Evolutionary conservation across 768 basidiomycete species (phyloP), one percentile per base, ranked within the genome.

Genomic region (Collybiopsis luxurians): DNA sequence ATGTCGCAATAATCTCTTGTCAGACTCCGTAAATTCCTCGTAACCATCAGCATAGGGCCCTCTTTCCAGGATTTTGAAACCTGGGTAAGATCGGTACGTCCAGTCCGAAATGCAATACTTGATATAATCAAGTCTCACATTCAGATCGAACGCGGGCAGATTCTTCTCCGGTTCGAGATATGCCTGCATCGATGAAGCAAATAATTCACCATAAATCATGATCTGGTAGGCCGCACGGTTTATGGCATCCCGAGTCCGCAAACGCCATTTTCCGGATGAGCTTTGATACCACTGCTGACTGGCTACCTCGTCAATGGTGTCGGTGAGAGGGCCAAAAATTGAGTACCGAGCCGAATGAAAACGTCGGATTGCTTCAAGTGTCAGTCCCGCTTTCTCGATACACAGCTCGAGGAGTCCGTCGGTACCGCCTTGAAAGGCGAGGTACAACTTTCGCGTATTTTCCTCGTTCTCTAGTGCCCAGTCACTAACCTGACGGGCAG

Each of bases 321-420:
- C 47, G 42, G 58, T 55, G 17, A 63, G 44, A 0, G 56, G 57
- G 38, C 56, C 59, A 12, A 63, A 19, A 0, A 60, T 58, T 26
- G 60, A 55, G 55, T 38, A 59, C 47, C 59, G 59, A 17, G 49
- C 60, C 3, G 30, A 7, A 40, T 56, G 45, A 15, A 63, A n/a
- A 12, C 38, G 45, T 17, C 62, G 62, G 26, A 63, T 60, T 43
- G 56, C 62, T 24, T 56, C 51, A 54, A 63, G 58, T 19, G 57
- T 54, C 27, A 63, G 52, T 38, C 36, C 58, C 11, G 54, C 51
- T 34, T 60, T 59, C 10, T 49, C 48, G n/a, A 61, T 38, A 3
- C 60, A 55, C 13, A 63, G 55, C n/a, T 61, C 58, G 38, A 61
- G 30, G 38, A 63, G 55, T 30, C 38, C 53, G 1, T 59, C 58